Percentiles rank a stretch among this genome's conserved stretches.
phyloP scores from a whole-genome alignment of 305 asterid species.

The Rubia tinctorum region DNA sequence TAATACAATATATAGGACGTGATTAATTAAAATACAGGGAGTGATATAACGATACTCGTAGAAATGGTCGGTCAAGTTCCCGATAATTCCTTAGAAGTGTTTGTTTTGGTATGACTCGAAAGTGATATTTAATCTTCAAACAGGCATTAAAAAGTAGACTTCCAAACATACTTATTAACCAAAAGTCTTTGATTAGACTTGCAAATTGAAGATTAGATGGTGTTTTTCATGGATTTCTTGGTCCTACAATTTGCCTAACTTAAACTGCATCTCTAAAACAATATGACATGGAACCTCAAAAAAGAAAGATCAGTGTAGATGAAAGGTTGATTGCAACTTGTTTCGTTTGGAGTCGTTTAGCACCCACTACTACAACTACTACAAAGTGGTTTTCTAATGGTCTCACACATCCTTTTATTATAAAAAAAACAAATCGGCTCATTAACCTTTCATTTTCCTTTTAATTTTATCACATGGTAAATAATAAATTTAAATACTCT shows the following conservation, averaged over 20 bases:
- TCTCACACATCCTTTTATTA: no score
- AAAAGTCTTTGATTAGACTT: conserved; percentile 16
- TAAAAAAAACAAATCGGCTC: no score
- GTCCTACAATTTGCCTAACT: conserved; percentile 11
- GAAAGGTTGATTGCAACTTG: neutral
- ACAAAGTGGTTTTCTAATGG: no score
- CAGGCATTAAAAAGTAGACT: conserved; percentile 9
- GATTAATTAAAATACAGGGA: no score
- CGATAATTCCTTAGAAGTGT: conserved; percentile 8
- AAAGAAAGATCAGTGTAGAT: neutral
- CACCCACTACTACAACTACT: no score
- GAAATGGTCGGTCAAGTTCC: conserved; percentile 18
- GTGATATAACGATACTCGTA: no score
- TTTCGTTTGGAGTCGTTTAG: neutral
- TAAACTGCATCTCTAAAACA: neutral
- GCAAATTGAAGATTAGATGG: neutral
- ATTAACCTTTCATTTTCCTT: no score
- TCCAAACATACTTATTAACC: neutral
- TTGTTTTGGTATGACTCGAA: neutral
- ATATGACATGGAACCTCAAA: neutral
- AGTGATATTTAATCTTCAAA: conserved; percentile 8
- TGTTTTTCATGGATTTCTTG: conserved; percentile 8
- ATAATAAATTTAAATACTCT: no score
- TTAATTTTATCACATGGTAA: no score
- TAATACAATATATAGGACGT: no score